Evolutionary conservation across 2,329 filamentous ascomycete genomes (phyloP), one percentile per base, ranked within the genome.

Genomic region (Beauveria scarabaeidicola): DNA sequence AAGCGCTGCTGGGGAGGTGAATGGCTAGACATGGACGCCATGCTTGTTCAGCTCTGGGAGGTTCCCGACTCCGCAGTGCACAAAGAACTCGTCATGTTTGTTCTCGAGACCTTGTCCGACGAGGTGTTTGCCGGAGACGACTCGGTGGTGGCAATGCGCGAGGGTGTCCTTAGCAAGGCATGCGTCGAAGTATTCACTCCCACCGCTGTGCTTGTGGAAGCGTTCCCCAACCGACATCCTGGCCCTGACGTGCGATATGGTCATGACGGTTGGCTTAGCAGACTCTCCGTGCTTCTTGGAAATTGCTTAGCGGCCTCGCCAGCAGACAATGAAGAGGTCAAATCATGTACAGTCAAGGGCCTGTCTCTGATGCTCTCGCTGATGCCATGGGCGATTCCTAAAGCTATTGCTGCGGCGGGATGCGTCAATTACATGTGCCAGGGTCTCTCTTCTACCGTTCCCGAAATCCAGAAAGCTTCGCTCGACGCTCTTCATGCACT

Each of bases 101-200:
- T 97, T 48, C 80, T 99, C 54, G 94, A 97, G 75, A 92, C 88
- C 19, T 80, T 99, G 38, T 96, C 93, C 3, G 94, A 97, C 66
- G 94, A 97, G 71, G 85, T 97, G 55, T 96, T 97, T 75, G 90
- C 89, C 65, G 86, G 90, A 40, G 94, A 97, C 69, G 94, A 97
- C 73, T 82, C 89, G 2, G 86, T 91, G 5, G 91, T 93, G 15
- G 88, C 89, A 17, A 77, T 96, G 67, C 85, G 93, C 64, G 90
- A 93, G 69, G 88, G 87, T 55, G 84, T 90, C 59, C 81, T 99
- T 63, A 96, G 91, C 70, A 89, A 91, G 70, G 90, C 90, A 11
- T 89, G 94, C 68, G 90, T 97, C 63, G 94, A 97, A 71, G 91
- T 97, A 63, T 95, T 96, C 71, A 96, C 92, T 0, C 91, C 94